These are phyloP conservation scores for Auxenochlorella protothecoides DNA, from an alignment of 139 green algal genomes.

Conservation along the genomic window DNA sequence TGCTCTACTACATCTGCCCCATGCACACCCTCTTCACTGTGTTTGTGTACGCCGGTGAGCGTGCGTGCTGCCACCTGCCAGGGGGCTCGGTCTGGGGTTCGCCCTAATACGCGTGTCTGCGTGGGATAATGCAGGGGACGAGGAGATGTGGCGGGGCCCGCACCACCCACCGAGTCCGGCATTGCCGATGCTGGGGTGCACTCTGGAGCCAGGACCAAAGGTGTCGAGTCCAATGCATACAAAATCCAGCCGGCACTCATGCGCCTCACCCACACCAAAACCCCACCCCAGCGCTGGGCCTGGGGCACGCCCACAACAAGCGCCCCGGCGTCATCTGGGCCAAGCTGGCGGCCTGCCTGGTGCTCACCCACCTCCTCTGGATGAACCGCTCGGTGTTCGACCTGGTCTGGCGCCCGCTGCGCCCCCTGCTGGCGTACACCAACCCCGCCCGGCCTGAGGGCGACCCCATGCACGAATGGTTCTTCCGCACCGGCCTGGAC, in stretches of 20 bases:
- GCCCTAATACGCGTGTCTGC: too few relatives aligned
- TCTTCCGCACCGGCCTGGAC: slow-evolving; percentile 86
- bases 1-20: slow-evolving; percentile 99
- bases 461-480: slow-evolving; percentile 78
- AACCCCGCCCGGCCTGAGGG: slow-evolving; percentile 65
- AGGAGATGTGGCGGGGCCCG: too few relatives aligned
- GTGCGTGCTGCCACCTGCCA: too few relatives aligned
- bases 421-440: slow-evolving; percentile 67
- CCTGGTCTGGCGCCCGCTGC: slow-evolving; percentile 70
- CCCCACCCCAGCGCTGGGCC: slow-evolving; percentile 28
- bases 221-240: too few relatives aligned
- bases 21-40: slow-evolving; percentile 98
- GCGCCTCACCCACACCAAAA: too few relatives aligned
- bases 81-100: too few relatives aligned
- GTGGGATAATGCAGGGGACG: too few relatives aligned
- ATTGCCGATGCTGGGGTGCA: too few relatives aligned
- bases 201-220: too few relatives aligned
- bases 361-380: slow-evolving; percentile 67
- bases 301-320: slow-evolving; percentile 59
- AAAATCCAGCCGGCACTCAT: too few relatives aligned
- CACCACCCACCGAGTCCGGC: too few relatives aligned
- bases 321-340: slow-evolving; percentile 34
- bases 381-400: slow-evolving; percentile 86
- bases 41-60: slow-evolving; percentile 64
- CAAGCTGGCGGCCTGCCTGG: slow-evolving; percentile 47